Evolutionary conservation across 2,329 filamentous ascomycete species (phyloP).

Genomic region (Diplodia seriata): DNA sequence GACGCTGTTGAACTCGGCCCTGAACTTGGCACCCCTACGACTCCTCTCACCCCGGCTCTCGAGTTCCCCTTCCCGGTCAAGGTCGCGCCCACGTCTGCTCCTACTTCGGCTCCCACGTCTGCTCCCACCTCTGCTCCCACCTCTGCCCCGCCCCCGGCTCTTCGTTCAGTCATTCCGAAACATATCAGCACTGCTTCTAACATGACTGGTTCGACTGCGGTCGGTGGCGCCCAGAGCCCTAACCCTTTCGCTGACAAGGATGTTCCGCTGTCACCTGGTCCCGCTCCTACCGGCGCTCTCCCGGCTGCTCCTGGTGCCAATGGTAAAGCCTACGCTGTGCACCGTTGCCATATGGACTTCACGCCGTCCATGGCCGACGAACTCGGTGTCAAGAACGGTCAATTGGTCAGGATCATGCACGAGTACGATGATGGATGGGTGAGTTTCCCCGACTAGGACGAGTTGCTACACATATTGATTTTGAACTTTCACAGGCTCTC

Average conservation of each 20-base stretch:
- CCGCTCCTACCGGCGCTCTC: conserved; percentile 47
- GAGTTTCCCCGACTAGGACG: conserved; percentile 52
- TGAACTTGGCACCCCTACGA: conserved; percentile 26
- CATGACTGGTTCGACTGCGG: conserved; percentile 40
- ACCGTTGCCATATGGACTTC: conserved; percentile 95
- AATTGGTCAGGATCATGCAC: conserved; percentile 86
- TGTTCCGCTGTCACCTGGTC: conserved; percentile 54
- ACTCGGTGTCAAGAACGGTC: conserved; percentile 78
- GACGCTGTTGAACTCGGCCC: conserved; percentile 30
- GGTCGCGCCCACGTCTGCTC: conserved; percentile 23
- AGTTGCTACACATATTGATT: conserved; percentile 36
- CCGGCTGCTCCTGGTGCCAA: conserved; percentile 67
- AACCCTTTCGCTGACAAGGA: conserved; percentile 18
- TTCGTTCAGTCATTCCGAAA: conserved; percentile 1
- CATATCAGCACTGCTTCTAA: conserved; percentile 5
- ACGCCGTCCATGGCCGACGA: conserved; percentile 92
- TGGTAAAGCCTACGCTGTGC: conserved; percentile 71
- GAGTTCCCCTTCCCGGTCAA: conserved; percentile 19
- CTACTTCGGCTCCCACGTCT: conserved; percentile 22
- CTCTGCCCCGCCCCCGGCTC: conserved; percentile 7
- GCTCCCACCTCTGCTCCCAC: conserved; percentile 14
- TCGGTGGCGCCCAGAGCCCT: background rate
- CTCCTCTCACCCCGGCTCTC: conserved; percentile 20
- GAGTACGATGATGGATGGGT: conserved; percentile 99
- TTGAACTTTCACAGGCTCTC: conserved; percentile 68